Evolutionary conservation across 2,329 filamentous ascomycete genomes (phyloP).

Genomic region (Botrytis hyacinthi): DNA sequence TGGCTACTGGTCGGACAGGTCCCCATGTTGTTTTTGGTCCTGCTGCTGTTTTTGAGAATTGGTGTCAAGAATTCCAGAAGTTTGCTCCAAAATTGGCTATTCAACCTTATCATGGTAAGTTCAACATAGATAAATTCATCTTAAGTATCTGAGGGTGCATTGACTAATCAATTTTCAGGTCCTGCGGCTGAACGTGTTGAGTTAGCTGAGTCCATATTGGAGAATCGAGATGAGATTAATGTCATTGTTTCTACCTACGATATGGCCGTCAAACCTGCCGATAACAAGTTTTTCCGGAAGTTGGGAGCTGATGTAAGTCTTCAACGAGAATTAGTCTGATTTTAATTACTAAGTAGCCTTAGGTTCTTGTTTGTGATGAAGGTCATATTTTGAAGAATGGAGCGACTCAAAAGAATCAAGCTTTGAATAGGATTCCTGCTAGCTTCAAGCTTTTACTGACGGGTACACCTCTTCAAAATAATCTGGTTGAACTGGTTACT

Average conservation of each 20-base stretch:
- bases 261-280: slow-evolving; percentile 55
- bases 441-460: slow-evolving; percentile 84
- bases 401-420: slow-evolving; percentile 75
- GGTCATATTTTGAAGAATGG: slow-evolving; percentile 92
- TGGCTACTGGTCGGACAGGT: slow-evolving; percentile 65
- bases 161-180: slow-evolving; percentile 44
- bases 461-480: slow-evolving; percentile 92
- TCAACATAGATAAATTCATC: background rate
- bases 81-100: slow-evolving; percentile 80
- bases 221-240: slow-evolving; percentile 64
- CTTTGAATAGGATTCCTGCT: slow-evolving; percentile 72
- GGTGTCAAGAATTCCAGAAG: slow-evolving; percentile 83
- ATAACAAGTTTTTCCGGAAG: slow-evolving; percentile 61
- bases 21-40: slow-evolving; percentile 87
- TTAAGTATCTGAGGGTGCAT: background rate
- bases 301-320: slow-evolving; percentile 50
- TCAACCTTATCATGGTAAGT: slow-evolving; percentile 59
- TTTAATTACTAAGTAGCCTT: slow-evolving; percentile 22
- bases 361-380: slow-evolving; percentile 75
- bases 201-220: slow-evolving; percentile 64
- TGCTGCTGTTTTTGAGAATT: slow-evolving; percentile 92
- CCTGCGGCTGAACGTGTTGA: slow-evolving; percentile 63
- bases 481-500: slow-evolving; percentile 85
- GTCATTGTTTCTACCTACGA: slow-evolving; percentile 73
- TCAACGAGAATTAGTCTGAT: background rate